Evolutionary conservation across 75 land plant genomes (phyloP), one percentile per base, ranked within the genome.

Genomic region (Larix kaempferi): DNA sequence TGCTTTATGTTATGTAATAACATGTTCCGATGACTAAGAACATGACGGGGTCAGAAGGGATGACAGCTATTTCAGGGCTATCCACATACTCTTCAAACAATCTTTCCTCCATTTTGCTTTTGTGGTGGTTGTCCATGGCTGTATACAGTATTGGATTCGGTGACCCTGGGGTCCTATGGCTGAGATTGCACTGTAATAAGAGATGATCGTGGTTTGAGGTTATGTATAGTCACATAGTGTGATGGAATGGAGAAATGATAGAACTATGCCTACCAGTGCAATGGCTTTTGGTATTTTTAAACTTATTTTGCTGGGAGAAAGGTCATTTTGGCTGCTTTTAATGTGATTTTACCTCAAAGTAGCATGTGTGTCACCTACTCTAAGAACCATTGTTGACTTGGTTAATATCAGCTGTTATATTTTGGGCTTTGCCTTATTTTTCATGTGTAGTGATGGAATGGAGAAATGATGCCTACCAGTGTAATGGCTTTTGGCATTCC

Each of bases 121-220:
- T 3, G 33, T 35, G 52, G 11, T 41, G 41, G n/a, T 39, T 35
- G 4, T 10, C 49, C n/a, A 69, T 69, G 73, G 73, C 73, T 37
- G 49, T n/a, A 41, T n/a, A n/a, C 19, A 21, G 52, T 41, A 21
- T 69, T 41, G 21, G 54, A 23, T 69, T 41, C 23, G 5, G 25
- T 41, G 44, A 21, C 25, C 0, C 2, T n/a, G 35, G 41, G 19
- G 41, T 69, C 21, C 52, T 21, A 41, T n/a, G 3, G 54, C 2
- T 69, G 52, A 39, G 21, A 21, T 41, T 69, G 52, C 7, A n/a
- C 49, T 39, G 52, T 21, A 37, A 69, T 19, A 16, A 17, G 4
- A 33, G 71, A 39, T 69, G n/a, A 69, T 69, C 10, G 73, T 69
- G 73, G 7, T n/a, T 69, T 21, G 25, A 69, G 73, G 44, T 17